These are phyloP conservation scores for Candida easanensis DNA, from an alignment of 805 yeast species.

Conservation along the genomic window DNA sequence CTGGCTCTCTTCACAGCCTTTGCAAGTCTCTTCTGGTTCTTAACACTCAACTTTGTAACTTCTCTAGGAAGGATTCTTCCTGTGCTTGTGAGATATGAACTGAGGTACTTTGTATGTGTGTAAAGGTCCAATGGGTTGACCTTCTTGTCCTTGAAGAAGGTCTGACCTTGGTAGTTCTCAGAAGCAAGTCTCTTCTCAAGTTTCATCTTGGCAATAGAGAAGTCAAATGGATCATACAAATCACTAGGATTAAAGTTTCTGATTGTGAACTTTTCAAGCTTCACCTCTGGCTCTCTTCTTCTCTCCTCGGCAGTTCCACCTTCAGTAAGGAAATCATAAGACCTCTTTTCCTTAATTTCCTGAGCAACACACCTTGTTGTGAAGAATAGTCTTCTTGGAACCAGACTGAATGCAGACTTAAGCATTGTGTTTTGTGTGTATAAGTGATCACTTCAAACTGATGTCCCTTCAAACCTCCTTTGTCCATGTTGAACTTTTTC, in stretches of 20 bases:
- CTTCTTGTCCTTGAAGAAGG: slow-evolving; percentile 42
- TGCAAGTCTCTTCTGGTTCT: slow-evolving; percentile 67
- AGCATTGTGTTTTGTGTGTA: neutral
- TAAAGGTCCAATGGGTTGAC: slow-evolving; percentile 70
- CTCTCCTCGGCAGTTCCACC: too few relatives aligned
- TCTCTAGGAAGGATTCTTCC: slow-evolving; percentile 78
- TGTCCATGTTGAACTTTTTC: too few relatives aligned
- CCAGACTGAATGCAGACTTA: neutral
- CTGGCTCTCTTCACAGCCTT: slow-evolving; percentile 80
- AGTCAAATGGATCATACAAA: slow-evolving; percentile 81
- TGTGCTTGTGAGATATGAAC: slow-evolving; percentile 61
- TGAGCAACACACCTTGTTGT: neutral
- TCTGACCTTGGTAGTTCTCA: slow-evolving; percentile 22
- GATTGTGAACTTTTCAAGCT: slow-evolving; percentile 29
- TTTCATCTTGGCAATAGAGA: slow-evolving; percentile 55
- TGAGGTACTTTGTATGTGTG: slow-evolving; percentile 66
- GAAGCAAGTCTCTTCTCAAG: slow-evolving; percentile 41
- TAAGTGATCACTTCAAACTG: too few relatives aligned
- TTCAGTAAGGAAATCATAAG: too few relatives aligned
- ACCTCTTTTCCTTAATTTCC: neutral
- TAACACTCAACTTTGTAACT: slow-evolving; percentile 61
- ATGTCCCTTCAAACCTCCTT: too few relatives aligned
- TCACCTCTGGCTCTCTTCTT: slow-evolving; percentile 1
- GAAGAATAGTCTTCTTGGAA: neutral
- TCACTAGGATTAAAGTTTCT: slow-evolving; percentile 48